Evolutionary conservation across 768 basidiomycete genomes (phyloP), one percentile per base, ranked within the genome.

Genomic region (Boletales sp.): DNA sequence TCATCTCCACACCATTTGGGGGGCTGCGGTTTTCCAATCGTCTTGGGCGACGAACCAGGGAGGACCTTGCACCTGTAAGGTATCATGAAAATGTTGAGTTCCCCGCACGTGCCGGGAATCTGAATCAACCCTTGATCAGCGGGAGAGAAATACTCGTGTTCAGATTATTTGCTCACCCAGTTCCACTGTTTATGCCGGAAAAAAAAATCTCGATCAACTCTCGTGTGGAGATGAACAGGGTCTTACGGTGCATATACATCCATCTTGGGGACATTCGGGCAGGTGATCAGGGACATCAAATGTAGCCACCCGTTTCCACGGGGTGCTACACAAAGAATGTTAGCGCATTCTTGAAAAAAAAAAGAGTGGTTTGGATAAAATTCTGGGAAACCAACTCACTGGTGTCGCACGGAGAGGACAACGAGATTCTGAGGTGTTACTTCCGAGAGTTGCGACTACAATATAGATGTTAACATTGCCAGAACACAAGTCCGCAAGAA

Each of bases 1-100:
- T 60, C 48, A 0, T 35, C 50, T 31, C 37, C 36, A 35, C 59
- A 60, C 41, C 44, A 61, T 9, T 17, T 14, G 3, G 59, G 3
- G 2, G 41, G 5, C 15, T 31, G 0, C 0, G 59, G 60, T 0
- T 0, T 9, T 17, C 48, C 60, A 9, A 60, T 41, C 8, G 12
- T 47, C 49, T 31, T 61, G 14, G 35, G 13, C 3, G 51, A 1
- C 41, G n/a, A n/a, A 31, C 44, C 45, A 1, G 50, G 19, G 2
- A 30, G 28, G 25, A 61, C 41, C 6, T 11, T 21, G 35, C 44
- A 46, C 14, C 2, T 46, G 14, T 32, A 37, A 8, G 52, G 51
- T 5, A 21, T 8, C 19, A 60, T 8, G 45, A 45, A 55, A 0
- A 44, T 40, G 42, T 60, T 62, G 5, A 17, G 32, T 13, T 48